Base-by-base conservation (phyloP, 208 protist genomes). In the Wallacemonas sp. region DNA sequence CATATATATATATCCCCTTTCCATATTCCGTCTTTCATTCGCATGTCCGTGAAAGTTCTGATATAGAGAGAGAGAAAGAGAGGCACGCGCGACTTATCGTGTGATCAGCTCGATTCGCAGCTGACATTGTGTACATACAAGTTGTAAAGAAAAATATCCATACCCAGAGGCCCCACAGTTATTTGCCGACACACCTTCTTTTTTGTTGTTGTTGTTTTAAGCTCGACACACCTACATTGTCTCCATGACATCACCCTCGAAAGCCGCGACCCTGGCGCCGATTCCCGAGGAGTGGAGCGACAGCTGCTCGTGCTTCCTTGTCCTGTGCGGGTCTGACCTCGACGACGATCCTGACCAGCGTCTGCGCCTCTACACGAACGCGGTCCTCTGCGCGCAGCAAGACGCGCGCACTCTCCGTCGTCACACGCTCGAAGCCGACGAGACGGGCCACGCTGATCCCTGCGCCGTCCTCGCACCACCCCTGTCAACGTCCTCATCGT, bases 331-430 rank as follows among this genome's bases (percentile, higher is more conserved):
- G 8, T 22, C 28, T 1, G 62, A 70, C 2, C 68, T 81, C 36
- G 39, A 63, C 3, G 65, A 72, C 23, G 45, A 67, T 41, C 70
- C 70, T n/a, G 70, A 84, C 42, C 55, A 62, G 42, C 65, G 74
- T 20, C 67, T 83, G 29, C 39, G 52, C 61, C 45, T 83, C 20
- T 83, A 74, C 52, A 49, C 0, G 14, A 38, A 76, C 65, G 46
- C 44, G 26, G 10, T n/a, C 16, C 8, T 18, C 18, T 23, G 52
- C n/a, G 42, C 57, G 4, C 4, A 12, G 11, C 4, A 44, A 12
- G 52, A 59, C n/a, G 52, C 52, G 3, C 20, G 2, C 31, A 29
- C 52, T 3, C 39, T 44, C 32, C 52, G 32, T 20, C 31, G 26
- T 3, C 32, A 28, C 52, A 20, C 32, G 31, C 32, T 65, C 5